These are phyloP conservation scores for Dentipellis sp. DNA, from an alignment of 768 basidiomycete genomes.

Conservation along the genomic window DNA sequence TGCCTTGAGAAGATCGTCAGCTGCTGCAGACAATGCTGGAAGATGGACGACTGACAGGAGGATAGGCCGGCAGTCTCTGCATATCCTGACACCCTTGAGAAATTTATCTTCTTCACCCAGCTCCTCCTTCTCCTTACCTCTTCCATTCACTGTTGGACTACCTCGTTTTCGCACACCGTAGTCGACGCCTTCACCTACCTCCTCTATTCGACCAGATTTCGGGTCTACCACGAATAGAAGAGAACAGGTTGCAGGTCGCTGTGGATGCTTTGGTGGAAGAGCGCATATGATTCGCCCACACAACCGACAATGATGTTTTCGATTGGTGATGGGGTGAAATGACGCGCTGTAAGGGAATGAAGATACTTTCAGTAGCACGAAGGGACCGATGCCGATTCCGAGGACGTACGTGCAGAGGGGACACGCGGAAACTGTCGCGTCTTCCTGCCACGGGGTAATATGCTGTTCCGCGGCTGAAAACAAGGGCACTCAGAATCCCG, in stretches of 20 bases:
- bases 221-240: slow-evolving; percentile 81
- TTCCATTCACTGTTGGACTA: slow-evolving; percentile 19
- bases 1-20: slow-evolving; percentile 35
- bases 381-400: not conserved
- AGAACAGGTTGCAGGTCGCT: slow-evolving; percentile 63
- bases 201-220: slow-evolving; percentile 67
- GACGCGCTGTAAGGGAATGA: slow-evolving; percentile 35
- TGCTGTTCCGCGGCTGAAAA: slow-evolving; percentile 69
- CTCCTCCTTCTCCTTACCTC: slow-evolving; percentile 21
- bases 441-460: slow-evolving; percentile 94
- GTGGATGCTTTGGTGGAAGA: slow-evolving; percentile 65
- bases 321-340: slow-evolving; percentile 85
- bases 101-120: slow-evolving; percentile 69
- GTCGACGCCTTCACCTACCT: slow-evolving; percentile 77
- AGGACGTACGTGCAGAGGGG: slow-evolving; percentile 69
- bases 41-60: slow-evolving; percentile 52
- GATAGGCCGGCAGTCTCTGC: slow-evolving; percentile 71
- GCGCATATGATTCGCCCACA: slow-evolving; percentile 92
- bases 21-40: not conserved
- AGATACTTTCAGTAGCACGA: not conserved
- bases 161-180: slow-evolving; percentile 63
- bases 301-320: slow-evolving; percentile 93
- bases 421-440: slow-evolving; percentile 67
- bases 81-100: slow-evolving; percentile 81
- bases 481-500: not conserved